Base-by-base conservation (phyloP, 805 yeast genomes). In the Wickerhamiella allomyrinae region DNA sequence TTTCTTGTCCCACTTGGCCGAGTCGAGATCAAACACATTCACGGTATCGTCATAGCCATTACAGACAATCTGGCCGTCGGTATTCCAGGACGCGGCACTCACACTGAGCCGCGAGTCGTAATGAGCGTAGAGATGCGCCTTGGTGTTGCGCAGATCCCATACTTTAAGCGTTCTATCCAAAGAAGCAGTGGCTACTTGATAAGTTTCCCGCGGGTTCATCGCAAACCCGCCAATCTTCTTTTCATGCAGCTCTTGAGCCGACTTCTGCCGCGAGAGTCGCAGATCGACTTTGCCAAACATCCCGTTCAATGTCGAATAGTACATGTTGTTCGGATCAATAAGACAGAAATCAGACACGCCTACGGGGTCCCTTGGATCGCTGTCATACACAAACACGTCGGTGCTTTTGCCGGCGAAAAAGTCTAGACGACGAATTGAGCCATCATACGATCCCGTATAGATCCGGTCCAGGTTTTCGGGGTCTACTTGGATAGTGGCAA, bases 31-130 rank as follows among this genome's bases (percentile, higher is more conserved):
- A 58, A 87, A 85, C 3, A 89, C 60, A 48, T 79, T 71, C 29
- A 89, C 71, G 0, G 84, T 76, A 54, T 87, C 89, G 56, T 83
- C 97, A 55, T 89, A 89, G 0, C 97, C 96, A 57, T 91, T 89
- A 59, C 94, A 82, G 0, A 91, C 95, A 38, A 89, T 65, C 31
- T 75, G 71, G 34, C 70, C 66, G 42, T 72, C 74, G 11, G 66
- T 56, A 54, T 77, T 81, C 83, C 94, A 89, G 41, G 86, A 93
- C 0, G 86, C 82, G 20, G 81, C 75, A 38, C 93, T 80, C 2
- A 91, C 75, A 41, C 95, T 83, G 29, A 91, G 64, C 44, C 95
- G 64, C 5, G 94, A 81, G 22, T 68, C 59, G 57, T 77, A 89
- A 5, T 73, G 66, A 0, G 86, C 87, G 25, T 69, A 61, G 25